These are phyloP conservation scores for Acmispon strigosus DNA, from an alignment of 306 rosid genomes.

Conservation along the genomic window DNA sequence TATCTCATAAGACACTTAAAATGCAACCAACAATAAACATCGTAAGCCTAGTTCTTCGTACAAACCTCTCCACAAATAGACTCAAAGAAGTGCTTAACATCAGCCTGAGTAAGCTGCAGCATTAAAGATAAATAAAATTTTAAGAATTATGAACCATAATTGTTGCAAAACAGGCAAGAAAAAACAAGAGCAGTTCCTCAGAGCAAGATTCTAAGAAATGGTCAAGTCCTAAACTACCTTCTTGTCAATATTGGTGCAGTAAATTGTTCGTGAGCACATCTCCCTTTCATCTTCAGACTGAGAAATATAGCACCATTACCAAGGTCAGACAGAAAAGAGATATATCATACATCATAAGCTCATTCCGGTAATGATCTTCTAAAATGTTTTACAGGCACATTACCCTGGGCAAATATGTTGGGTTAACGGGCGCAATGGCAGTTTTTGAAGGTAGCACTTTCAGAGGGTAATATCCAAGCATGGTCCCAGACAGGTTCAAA, in stretches of 20 bases:
- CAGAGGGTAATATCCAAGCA: constrained; percentile 88
- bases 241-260: constrained; percentile 96
- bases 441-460: constrained; percentile 98
- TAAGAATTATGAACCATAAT: background rate
- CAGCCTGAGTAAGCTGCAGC: constrained; percentile 88
- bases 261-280: constrained; percentile 98
- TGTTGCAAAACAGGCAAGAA: background rate
- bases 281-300: constrained; percentile 97
- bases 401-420: constrained; percentile 94
- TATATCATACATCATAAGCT: constrained; percentile 7
- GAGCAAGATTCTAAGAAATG: constrained; percentile 9
- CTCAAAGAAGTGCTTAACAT: constrained; percentile 83
- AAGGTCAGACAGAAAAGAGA: constrained; percentile 18
- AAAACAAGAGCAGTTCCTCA: background rate
- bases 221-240: constrained; percentile 50
- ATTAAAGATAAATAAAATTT: constrained; percentile 16
- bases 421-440: constrained; percentile 97
- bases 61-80: constrained; percentile 97
- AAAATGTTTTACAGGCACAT: constrained; percentile 6
- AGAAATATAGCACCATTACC: constrained; percentile 12
- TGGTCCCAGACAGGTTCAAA: constrained; percentile 83
- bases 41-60: background rate
- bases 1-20: constrained; percentile 9
- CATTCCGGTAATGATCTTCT: background rate
- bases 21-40: constrained; percentile 1